Percentiles rank a stretch among this genome's conserved stretches.
phyloP scores from a whole-genome alignment of 805 yeast genomes.

The Wickerhamiella shivajii region DNA sequence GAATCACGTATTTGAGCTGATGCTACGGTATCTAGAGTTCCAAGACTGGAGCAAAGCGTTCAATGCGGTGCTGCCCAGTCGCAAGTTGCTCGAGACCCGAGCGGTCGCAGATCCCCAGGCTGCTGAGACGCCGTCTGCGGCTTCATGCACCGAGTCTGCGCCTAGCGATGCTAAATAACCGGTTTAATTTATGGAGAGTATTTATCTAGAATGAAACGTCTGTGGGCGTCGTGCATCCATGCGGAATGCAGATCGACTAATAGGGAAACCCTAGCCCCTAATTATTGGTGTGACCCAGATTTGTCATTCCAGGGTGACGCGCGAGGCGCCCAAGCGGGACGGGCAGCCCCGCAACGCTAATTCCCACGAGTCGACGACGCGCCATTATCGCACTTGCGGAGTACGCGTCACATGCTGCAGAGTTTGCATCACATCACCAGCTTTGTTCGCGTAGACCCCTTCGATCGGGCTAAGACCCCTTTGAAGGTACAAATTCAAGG shows the following conservation, averaged over 20 bases:
- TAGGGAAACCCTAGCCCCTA: constrained; percentile 5
- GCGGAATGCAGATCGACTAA: neutral
- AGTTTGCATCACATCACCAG: neutral
- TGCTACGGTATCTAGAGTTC: constrained; percentile 65
- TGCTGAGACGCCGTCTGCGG: too few relatives aligned
- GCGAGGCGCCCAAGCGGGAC: too few relatives aligned
- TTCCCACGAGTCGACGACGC: too few relatives aligned
- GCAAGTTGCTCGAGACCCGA: too few relatives aligned
- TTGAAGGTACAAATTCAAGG: neutral
- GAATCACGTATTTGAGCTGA: constrained; percentile 82
- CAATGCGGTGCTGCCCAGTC: constrained; percentile 69
- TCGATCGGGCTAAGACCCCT: neutral
- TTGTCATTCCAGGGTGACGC: neutral
- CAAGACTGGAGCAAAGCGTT: constrained; percentile 79
- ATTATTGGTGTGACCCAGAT: neutral
- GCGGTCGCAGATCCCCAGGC: too few relatives aligned
- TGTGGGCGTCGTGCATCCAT: neutral
- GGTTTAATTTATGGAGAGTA: too few relatives aligned
- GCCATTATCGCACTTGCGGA: neutral
- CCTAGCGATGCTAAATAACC: too few relatives aligned
- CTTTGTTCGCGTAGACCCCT: neutral
- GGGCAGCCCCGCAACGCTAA: too few relatives aligned
- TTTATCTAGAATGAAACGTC: too few relatives aligned
- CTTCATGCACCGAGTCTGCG: too few relatives aligned
- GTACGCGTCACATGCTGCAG: neutral